Evolutionary conservation across 306 rosid genomes (phyloP), one percentile per base, ranked within the genome.

Genomic region (Prunus mume): DNA sequence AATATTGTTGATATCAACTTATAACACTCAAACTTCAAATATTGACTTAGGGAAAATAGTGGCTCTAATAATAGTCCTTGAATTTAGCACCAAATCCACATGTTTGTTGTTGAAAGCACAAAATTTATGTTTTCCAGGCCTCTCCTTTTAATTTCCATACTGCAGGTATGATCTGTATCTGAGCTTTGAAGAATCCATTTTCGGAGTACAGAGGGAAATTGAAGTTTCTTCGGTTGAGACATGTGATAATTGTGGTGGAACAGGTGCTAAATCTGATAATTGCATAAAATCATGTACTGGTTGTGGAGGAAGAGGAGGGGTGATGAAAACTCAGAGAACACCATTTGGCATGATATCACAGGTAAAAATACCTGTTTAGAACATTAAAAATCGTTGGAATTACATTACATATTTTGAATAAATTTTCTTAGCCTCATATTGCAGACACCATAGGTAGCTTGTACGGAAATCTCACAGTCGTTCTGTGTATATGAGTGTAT

Each of bases 281-380:
- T 79, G 86, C 87, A 83, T 95, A 72, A 86, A 85, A 85, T 43
- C 83, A 72, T 95, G 99, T 81, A 52, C 74, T 68, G 82, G 70
- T 73, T 95, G 99, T 81, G 96, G 91, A 80, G 99, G 99, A 62
- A 92, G 83, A 84, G 97, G 97, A 73, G 93, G 93, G 75, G 92
- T 86, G 75, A 83, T 82, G 81, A 88, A 85, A 92, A 92, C 85
- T 75, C 92, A 87, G 84, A 88, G 71, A 84, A 92, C 97, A 13
- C 96, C 97, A 76, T 95, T 95, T 83, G 98, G 98, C 80, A 78
- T 89, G 76, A 90, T 95, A 89, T 86, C 97, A 28, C 95, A 89
- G 91, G 97, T 95, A 75, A 80, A 79, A 50, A 70, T 68, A 72
- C 34, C 43, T 70, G 12, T 10, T 43, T 66, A n/a, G 61, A 64